Percentiles rank a stretch among this genome's conserved stretches.
phyloP scores from a whole-genome alignment of 148 eudicot species.

The Diospyros lotus region DNA sequence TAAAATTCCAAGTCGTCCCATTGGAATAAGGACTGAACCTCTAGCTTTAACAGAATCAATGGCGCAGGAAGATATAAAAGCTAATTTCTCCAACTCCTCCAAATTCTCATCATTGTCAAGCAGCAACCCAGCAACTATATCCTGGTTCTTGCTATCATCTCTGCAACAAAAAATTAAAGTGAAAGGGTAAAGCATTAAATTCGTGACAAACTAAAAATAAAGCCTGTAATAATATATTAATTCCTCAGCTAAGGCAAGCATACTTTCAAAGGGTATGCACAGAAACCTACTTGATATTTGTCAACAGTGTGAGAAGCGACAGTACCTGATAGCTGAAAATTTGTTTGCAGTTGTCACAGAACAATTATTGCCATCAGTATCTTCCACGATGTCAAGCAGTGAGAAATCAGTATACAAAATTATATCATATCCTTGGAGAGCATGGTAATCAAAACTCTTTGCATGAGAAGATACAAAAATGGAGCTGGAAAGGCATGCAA shows the following conservation, averaged over 20 bases:
- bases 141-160: slow-evolving; percentile 16
- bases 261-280: not conserved
- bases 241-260: not conserved
- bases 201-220: not conserved
- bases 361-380: slow-evolving; percentile 29
- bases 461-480: slow-evolving; percentile 50
- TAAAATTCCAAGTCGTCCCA: slow-evolving; percentile 63
- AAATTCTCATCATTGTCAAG: slow-evolving; percentile 44
- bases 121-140: slow-evolving; percentile 22
- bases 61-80: slow-evolving; percentile 56
- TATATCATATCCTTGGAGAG: slow-evolving; percentile 60
- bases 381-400: slow-evolving; percentile 23
- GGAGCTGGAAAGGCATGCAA: slow-evolving; percentile 52
- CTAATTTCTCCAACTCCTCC: slow-evolving; percentile 69
- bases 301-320: not conserved
- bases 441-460: slow-evolving; percentile 57
- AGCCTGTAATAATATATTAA: not conserved
- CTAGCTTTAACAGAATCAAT: slow-evolving; percentile 65
- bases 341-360: slow-evolving; percentile 18
- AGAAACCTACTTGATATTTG: not conserved
- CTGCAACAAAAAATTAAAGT: slow-evolving; percentile 30
- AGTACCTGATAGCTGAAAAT: slow-evolving; percentile 26
- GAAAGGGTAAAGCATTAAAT: not conserved
- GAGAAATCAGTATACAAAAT: slow-evolving; percentile 67
- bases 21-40: slow-evolving; percentile 76